Evolutionary conservation across 768 basidiomycete genomes (phyloP), one percentile per base, ranked within the genome.

Genomic region (Rhodosporidiobolus sp.): DNA sequence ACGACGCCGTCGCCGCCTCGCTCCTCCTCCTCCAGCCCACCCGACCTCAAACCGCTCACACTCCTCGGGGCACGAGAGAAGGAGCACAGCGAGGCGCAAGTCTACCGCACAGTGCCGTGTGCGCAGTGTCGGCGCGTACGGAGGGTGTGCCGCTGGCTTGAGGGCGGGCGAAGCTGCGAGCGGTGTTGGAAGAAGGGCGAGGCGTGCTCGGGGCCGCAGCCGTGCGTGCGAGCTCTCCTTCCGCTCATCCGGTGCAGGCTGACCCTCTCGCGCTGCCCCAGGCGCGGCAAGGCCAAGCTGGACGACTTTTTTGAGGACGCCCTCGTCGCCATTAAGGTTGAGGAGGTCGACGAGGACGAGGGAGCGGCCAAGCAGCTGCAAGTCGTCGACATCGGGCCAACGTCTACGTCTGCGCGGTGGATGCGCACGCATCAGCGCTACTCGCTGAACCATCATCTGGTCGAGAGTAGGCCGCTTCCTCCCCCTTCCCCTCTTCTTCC

Each of bases 101-200:
- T 6, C 10, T 8, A 53, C 5, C 24, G 52, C 24, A 53, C 52
- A 26, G 28, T 28, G 3, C 65, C 65, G 7, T 65, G 65, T 26
- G 30, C 32, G 56, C 30, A 35, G 8, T 65, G 65, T 35, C 55
- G 65, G 20, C 48, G 24, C 9, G 26, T 58, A 9, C 57, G 65
- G 56, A 57, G 65, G 34, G 65, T 56, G 53, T 65, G 65, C 20
- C 30, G 34, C 12, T 65, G 65, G 65, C 16, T 32, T 30, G 46
- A 34, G 16, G 30, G 45, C 6, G n/a, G 19, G 20, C 20, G 26
- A n/a, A 32, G 8, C 14, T 65, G 65, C 48, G 65, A 58, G 65
- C 32, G 55, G 46, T 65, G 65, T n/a, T 0, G 2, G n/a, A 24
- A 34, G 38, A 16, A 45, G 24, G 56, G 56, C 3, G 34, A 1